Conservation (phyloP, 2,329 filamentous ascomycete genomes). For the Penicillium sp. region DNA sequence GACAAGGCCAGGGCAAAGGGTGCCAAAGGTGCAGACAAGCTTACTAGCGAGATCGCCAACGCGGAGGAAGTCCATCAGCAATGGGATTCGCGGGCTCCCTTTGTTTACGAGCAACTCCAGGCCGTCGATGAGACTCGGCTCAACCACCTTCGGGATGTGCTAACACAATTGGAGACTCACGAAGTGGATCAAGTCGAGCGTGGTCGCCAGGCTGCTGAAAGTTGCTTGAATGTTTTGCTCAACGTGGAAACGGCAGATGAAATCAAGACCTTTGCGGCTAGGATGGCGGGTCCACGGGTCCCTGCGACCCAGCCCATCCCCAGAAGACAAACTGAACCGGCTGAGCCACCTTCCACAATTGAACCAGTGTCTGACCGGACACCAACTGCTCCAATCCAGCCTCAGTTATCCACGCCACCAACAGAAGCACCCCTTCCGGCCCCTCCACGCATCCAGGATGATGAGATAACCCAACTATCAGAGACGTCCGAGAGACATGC, state of each 20-base stretch:
- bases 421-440: slow-evolving; percentile 35
- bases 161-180: slow-evolving; percentile 91
- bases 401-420: background rate
- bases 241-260: slow-evolving; percentile 85
- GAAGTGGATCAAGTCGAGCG: slow-evolving; percentile 84
- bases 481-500: slow-evolving; percentile 41
- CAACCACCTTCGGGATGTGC: slow-evolving; percentile 82
- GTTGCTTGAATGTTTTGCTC: slow-evolving; percentile 75
- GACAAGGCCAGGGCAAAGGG: slow-evolving; percentile 81
- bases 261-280: slow-evolving; percentile 57
- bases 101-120: slow-evolving; percentile 90
- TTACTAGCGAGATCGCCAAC: slow-evolving; percentile 68
- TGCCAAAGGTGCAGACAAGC: slow-evolving; percentile 67
- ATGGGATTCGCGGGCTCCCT: slow-evolving; percentile 93
- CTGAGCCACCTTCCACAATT: slow-evolving; percentile 10
- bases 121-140: slow-evolving; percentile 83
- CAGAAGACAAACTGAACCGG: slow-evolving; percentile 18
- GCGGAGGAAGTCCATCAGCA: slow-evolving; percentile 76
- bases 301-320: slow-evolving; percentile 12
- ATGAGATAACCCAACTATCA: slow-evolving; percentile 56
- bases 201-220: slow-evolving; percentile 69
- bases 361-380: slow-evolving; percentile 16
- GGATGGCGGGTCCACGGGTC: slow-evolving; percentile 18
- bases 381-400: slow-evolving; percentile 20
- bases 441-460: slow-evolving; percentile 47